Percentiles rank a stretch among this genome's conserved stretches.
These are phyloP conservation scores for Emergomyces pasteurianus DNA, from an alignment of 2,329 filamentous ascomycete genomes.

Conservation along the genomic window DNA sequence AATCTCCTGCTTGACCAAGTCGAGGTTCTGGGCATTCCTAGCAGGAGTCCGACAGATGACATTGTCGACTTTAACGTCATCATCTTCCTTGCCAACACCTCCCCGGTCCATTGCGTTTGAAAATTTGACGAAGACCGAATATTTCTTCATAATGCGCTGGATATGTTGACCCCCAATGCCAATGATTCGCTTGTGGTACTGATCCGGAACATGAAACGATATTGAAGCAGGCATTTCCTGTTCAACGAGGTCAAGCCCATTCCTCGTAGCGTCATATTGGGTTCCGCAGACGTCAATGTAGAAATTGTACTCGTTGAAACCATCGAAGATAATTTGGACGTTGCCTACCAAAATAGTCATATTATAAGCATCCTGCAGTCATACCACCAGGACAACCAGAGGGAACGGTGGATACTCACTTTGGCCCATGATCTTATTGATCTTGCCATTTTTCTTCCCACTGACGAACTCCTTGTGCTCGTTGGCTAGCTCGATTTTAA, in stretches of 20 bases:
- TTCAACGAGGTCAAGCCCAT: slow-evolving; percentile 82
- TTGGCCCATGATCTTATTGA: slow-evolving; percentile 99
- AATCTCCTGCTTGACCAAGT: slow-evolving; percentile 97
- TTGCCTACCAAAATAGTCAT: slow-evolving; percentile 47
- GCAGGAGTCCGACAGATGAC: slow-evolving; percentile 97
- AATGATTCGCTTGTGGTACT: slow-evolving; percentile 99
- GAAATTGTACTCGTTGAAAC: slow-evolving; percentile 99
- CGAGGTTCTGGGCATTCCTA: slow-evolving; percentile 89
- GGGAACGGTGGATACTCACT: slow-evolving; percentile 41
- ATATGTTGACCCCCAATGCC: slow-evolving; percentile 98
- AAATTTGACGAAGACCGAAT: slow-evolving; percentile 99
- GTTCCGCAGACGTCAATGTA: slow-evolving; percentile 94
- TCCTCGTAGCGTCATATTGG: slow-evolving; percentile 88
- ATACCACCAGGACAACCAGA: background rate
- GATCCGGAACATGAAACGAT: slow-evolving; percentile 96
- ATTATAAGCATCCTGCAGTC: slow-evolving; percentile 6
- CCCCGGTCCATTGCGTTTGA: slow-evolving; percentile 98
- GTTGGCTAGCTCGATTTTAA: slow-evolving; percentile 97
- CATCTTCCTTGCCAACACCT: slow-evolving; percentile 85
- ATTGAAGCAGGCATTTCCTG: slow-evolving; percentile 99
- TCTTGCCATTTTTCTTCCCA: slow-evolving; percentile 99
- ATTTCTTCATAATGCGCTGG: slow-evolving; percentile 99
- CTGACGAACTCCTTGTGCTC: slow-evolving; percentile 99
- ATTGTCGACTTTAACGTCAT: slow-evolving; percentile 97
- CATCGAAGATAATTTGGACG: slow-evolving; percentile 97